Conservation (phyloP, 2,329 filamentous ascomycete species). For the Aspergillus versicolor region DNA sequence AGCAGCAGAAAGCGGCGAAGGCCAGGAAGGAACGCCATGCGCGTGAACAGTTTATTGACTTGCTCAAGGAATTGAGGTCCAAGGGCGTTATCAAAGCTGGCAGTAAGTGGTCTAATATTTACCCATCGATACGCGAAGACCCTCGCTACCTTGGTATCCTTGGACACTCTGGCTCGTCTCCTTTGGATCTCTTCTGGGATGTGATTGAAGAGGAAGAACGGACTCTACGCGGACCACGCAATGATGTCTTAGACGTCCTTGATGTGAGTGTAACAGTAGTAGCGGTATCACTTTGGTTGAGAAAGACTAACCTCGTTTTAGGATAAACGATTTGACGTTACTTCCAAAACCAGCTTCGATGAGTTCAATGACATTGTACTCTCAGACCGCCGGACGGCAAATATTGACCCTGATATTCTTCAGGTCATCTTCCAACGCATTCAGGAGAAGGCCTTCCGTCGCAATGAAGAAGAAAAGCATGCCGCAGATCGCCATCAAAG, state of each 20-base stretch:
- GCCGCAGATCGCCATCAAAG: conserved; percentile 82
- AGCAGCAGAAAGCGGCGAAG: conserved; percentile 80
- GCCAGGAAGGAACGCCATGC: conserved; percentile 80
- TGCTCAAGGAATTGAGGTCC: conserved; percentile 72
- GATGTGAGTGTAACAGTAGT: conserved; percentile 60
- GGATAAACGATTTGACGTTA: conserved; percentile 91
- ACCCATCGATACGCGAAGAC: conserved; percentile 73
- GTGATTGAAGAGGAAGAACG: conserved; percentile 90
- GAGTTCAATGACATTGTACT: conserved; percentile 82
- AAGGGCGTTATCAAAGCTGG: conserved; percentile 84
- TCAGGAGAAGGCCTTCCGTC: conserved; percentile 79
- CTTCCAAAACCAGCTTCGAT: conserved; percentile 79
- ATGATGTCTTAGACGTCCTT: conserved; percentile 82
- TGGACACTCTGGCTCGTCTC: conserved; percentile 78
- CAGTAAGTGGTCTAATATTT: conserved; percentile 83
- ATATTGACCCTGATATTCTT: conserved; percentile 77
- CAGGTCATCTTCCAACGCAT: conserved; percentile 82
- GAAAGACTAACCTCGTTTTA: conserved; percentile 47
- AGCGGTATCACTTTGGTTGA: background rate
- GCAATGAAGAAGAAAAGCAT: conserved; percentile 79
- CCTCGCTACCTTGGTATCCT: conserved; percentile 79
- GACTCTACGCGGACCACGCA: conserved; percentile 74
- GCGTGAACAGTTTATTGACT: conserved; percentile 73
- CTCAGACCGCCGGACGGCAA: conserved; percentile 82
- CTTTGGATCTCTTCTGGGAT: conserved; percentile 95